These are phyloP conservation scores for Teunomyces barrocoloradensis DNA, from an alignment of 805 yeast species.

Conservation along the genomic window DNA sequence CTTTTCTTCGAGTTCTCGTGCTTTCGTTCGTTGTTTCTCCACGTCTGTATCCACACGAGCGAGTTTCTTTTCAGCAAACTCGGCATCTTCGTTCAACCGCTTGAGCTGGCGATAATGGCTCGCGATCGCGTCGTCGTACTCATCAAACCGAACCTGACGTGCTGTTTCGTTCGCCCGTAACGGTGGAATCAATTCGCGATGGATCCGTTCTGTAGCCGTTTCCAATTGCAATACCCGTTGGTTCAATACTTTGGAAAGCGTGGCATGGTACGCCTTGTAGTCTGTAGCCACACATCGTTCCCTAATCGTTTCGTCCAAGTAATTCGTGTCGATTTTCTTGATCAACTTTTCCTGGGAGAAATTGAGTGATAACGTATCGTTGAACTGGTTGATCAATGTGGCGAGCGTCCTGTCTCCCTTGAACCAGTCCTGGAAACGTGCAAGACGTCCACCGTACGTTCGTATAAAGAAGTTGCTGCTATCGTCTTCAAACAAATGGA, in stretches of 20 bases:
- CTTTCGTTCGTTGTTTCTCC: slow-evolving; percentile 15
- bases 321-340: slow-evolving; percentile 17
- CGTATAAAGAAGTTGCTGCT: slow-evolving; percentile 20
- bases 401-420: slow-evolving; percentile 10
- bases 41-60: slow-evolving; percentile 31
- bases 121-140: slow-evolving; percentile 33
- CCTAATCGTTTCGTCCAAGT: slow-evolving; percentile 7
- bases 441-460: slow-evolving; percentile 28
- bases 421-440: slow-evolving; percentile 26
- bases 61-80: slow-evolving; percentile 29
- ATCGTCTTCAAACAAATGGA: slow-evolving; percentile 17
- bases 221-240: slow-evolving; percentile 21
- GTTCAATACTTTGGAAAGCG: slow-evolving; percentile 26
- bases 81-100: slow-evolving; percentile 35
- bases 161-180: slow-evolving; percentile 25
- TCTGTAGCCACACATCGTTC: slow-evolving; percentile 11
- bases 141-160: slow-evolving; percentile 32
- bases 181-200: slow-evolving; percentile 17
- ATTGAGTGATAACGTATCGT: slow-evolving; percentile 15
- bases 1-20: slow-evolving; percentile 13
- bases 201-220: slow-evolving; percentile 12
- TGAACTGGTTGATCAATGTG: slow-evolving; percentile 18
- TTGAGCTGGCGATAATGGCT: slow-evolving; percentile 29
- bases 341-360: slow-evolving; percentile 25
- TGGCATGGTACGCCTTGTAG: slow-evolving; percentile 27